These are phyloP conservation scores for Yamadazyma trypodendri DNA, from an alignment of 1,139 yeast genomes.

Conservation along the genomic window DNA sequence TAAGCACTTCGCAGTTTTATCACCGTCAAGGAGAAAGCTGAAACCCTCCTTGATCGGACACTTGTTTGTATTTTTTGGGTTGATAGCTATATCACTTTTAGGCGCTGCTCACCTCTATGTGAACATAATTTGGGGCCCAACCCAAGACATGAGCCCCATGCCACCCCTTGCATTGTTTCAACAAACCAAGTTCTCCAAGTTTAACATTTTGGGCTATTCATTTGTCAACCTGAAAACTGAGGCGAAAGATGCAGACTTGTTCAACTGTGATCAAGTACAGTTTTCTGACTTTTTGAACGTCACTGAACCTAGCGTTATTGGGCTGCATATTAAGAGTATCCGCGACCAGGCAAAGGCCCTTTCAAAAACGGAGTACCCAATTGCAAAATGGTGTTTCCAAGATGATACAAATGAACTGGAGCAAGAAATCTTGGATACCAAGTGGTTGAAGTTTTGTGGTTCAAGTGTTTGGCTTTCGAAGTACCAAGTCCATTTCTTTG, in stretches of 20 bases:
- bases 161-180: too few relatives aligned
- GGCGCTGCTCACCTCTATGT: too few relatives aligned
- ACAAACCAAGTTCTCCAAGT: background rate
- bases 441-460: conserved; percentile 19
- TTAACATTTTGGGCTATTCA: conserved; percentile 5
- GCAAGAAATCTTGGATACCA: conserved; percentile 8
- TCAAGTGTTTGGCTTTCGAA: conserved; percentile 19
- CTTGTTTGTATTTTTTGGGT: too few relatives aligned
- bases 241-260: background rate
- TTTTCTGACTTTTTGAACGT: conserved; percentile 3
- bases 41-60: too few relatives aligned
- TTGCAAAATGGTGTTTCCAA: conserved; percentile 10
- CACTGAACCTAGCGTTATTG: conserved; percentile 5
- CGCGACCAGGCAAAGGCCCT: conserved; percentile 10
- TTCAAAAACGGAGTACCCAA: conserved; percentile 10
- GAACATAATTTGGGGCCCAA: too few relatives aligned
- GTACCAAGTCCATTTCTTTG: conserved; percentile 18
- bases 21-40: too few relatives aligned
- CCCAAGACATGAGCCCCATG: too few relatives aligned
- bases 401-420: conserved; percentile 13
- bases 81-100: too few relatives aligned
- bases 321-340: conserved; percentile 8
- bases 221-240: conserved; percentile 5
- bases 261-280: conserved; percentile 1
- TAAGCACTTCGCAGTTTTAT: too few relatives aligned